Evolutionary conservation across 345 rosid species (phyloP), one percentile per base, ranked within the genome.

Genomic region (Noccaea bulbosa): DNA sequence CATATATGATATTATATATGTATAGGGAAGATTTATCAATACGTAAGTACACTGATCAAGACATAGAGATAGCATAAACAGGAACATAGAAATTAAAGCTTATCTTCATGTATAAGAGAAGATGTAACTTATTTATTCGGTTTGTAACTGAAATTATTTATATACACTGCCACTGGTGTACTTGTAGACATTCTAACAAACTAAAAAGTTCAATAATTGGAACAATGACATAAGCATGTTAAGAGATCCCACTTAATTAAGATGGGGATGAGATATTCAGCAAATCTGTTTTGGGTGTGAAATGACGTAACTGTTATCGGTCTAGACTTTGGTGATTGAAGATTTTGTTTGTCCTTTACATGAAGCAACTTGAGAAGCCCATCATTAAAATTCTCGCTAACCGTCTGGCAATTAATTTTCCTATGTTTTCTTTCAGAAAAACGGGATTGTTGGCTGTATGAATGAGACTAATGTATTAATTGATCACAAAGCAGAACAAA

Each of bases 271-370:
- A 33, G 35, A 62, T 33, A 62, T 62, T 34, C 14, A 44, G 39
- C 62, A 71, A 15, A 52, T n/a, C 69, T 11, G 17, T 51, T 2
- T 62, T 9, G 53, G 16, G 59, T 14, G 54, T 33, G 62, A 51
- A 38, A 62, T 71, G 69, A 71, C 62, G 46, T 9, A 50, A 61
- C 11, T 41, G 16, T 44, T 62, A 11, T 61, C 11, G 53, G 62
- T 12, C 43, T 11, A 50, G 16, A 51, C 52, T 50, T 71, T 51
- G 34, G 52, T 50, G 51, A 41, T 37, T n/a, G 16, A 14, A 62
- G 32, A 52, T 62, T 24, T 24, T 24, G 30, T 24, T 43, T 33
- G 62, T 62, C 37, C 27, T 8, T 51, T n/a, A 51, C 30, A 34
- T 22, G 69, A 53, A 44, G 9, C 55, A 62, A 27, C 32, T 71